phyloP scores from a whole-genome alignment of 805 yeast genomes.

The Dipodascopsis tothii region DNA sequence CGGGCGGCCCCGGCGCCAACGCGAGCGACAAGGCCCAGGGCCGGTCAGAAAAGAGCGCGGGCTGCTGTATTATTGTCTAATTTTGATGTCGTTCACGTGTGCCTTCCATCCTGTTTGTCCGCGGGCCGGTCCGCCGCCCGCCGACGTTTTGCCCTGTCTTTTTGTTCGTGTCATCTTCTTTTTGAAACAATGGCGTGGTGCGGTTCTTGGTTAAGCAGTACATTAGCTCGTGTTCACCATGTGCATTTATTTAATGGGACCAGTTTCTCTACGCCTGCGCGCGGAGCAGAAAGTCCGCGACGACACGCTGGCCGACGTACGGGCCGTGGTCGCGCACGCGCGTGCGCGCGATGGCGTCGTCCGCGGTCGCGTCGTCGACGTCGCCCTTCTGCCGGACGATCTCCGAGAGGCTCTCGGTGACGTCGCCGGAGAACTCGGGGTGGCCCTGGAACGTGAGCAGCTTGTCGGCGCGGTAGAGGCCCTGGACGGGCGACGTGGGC shows the following conservation, averaged over 20 bases:
- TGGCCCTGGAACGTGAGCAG: constrained; percentile 79
- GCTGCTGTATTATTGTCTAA: neutral
- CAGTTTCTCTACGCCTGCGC: too few relatives aligned
- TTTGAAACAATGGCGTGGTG: too few relatives aligned
- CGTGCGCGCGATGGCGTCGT: constrained; percentile 28
- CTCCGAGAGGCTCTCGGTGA: constrained; percentile 30
- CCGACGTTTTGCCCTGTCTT: too few relatives aligned
- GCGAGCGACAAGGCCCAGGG: neutral
- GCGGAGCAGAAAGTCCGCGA: too few relatives aligned
- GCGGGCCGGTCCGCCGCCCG: too few relatives aligned
- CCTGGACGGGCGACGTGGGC: constrained; percentile 55
- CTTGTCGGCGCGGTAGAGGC: constrained; percentile 46
- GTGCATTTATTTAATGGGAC: too few relatives aligned
- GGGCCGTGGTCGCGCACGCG: constrained; percentile 38
- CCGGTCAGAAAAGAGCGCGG: neutral
- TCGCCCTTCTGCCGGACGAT: constrained; percentile 3
- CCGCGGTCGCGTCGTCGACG: constrained; percentile 4
- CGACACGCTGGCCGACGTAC: constrained; percentile 34
- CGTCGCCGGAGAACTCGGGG: constrained; percentile 57
- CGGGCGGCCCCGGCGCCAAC: constrained; percentile 4
- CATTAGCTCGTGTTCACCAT: too few relatives aligned
- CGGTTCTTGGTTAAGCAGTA: too few relatives aligned
- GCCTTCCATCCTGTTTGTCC: too few relatives aligned
- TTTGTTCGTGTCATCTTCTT: too few relatives aligned
- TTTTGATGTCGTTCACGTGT: too few relatives aligned